Conservation (phyloP, 345 rosid genomes). For the Pugionium cornutum region DNA sequence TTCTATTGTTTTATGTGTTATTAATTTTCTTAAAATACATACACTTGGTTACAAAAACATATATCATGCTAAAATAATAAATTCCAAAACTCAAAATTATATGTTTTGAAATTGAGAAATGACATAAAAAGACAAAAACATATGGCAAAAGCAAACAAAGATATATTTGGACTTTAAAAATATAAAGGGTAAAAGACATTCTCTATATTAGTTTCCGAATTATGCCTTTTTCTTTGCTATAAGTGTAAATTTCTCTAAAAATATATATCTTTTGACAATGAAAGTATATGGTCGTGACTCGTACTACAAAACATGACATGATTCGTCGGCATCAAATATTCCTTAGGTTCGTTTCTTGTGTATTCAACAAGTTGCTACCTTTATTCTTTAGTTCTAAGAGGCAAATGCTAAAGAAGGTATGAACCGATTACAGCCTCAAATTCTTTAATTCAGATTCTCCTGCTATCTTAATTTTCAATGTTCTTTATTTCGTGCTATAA, state of each 20-base stretch:
- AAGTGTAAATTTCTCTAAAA: not conserved
- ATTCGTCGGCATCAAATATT: slow-evolving; percentile 36
- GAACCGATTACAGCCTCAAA: slow-evolving; percentile 11
- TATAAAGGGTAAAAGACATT: no score
- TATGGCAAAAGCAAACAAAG: no score
- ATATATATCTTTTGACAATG: not conserved
- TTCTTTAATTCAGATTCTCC: not conserved
- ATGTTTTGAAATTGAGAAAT: no score
- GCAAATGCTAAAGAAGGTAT: slow-evolving; percentile 16
- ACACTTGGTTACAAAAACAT: no score
- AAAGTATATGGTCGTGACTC: slow-evolving; percentile 19
- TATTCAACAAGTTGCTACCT: not conserved
- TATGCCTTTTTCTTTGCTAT: no score
- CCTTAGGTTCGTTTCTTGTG: not conserved
- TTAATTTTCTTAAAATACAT: no score
- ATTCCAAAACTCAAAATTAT: no score
- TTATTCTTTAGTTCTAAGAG: slow-evolving; percentile 21
- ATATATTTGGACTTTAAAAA: no score
- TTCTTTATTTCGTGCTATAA: not conserved
- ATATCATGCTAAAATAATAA: no score
- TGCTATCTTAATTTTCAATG: not conserved
- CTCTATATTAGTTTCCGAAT: no score
- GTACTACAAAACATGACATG: slow-evolving; percentile 8
- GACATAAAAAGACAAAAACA: no score
- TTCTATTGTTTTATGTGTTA: no score